These are phyloP conservation scores for Podaxis mareebaensis DNA, from an alignment of 768 basidiomycete species.

Conservation along the genomic window DNA sequence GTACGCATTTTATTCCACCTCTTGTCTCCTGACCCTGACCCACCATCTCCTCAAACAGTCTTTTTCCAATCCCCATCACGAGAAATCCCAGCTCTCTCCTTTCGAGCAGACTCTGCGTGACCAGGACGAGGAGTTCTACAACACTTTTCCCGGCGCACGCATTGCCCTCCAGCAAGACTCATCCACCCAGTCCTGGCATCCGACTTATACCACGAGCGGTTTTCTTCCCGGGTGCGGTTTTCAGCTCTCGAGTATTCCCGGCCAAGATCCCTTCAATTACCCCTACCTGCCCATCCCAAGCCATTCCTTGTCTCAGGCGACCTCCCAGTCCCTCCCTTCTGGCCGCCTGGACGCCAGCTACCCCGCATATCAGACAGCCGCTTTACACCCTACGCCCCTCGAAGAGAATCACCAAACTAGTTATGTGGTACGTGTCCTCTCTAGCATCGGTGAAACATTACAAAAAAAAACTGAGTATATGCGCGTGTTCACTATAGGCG, in stretches of 20 bases:
- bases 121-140: slow-evolving; percentile 40
- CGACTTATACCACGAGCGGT: not conserved
- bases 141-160: slow-evolving; percentile 22
- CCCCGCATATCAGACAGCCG: not conserved
- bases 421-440: not conserved
- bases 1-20: not conserved
- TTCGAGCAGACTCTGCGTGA: slow-evolving; percentile 37
- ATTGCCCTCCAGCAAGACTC: not conserved
- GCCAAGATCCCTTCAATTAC: not conserved
- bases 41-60: not conserved
- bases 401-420: not conserved
- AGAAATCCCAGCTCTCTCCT: slow-evolving; percentile 1
- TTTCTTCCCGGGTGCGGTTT: slow-evolving; percentile 2
- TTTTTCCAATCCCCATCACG: not conserved
- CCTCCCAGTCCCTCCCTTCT: not conserved
- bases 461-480: not conserved
- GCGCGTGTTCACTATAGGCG: not conserved
- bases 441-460: not conserved
- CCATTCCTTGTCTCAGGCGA: not conserved
- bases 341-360: not conserved
- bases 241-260: not conserved
- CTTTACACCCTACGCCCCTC: not conserved
- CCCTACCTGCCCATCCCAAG: not conserved
- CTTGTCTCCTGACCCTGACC: not conserved
- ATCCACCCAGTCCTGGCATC: not conserved